Base-by-base conservation (phyloP, 208 protist genomes). In the Trichomonas tenax region DNA sequence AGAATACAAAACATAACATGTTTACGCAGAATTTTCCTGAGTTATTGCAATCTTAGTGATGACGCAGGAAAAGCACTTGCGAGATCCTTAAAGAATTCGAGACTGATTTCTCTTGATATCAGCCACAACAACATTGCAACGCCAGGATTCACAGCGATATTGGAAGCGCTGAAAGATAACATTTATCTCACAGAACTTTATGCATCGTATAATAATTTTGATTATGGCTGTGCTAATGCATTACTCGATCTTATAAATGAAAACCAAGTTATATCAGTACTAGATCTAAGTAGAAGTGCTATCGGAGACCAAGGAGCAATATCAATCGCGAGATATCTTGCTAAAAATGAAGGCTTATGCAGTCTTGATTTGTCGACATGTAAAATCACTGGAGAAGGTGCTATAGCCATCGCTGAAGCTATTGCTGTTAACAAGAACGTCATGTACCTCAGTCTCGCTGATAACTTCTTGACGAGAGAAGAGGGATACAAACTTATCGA, bases 391-490 rank as follows among this genome's bases (percentile, higher is more conserved):
- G 86, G 45, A 14, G 86, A 93, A 51, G 86, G 86, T 15, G 86
- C 86, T 10, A 21, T 93, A 17, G 44, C 40, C 17, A 51, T 93
- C 10, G 26, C 44, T 26, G 26, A 34, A 58, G 3, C 86, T 21
- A 4, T 93, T 38, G 40, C 86, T 26, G 11, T 14, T 1, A 93
- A 93, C 44, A 93, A 48, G 26, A 93, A 17, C n/a, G 31, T 93
- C 31, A 93, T 34, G 17, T 38, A 38, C 38, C 31, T 93, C 14
- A 41, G 46, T 38, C 14, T 93, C 3, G 17, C 40, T 26, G 86
- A 93, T 38, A 93, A 93, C 26, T 93, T 93, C 31, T 38, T 93
- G 11, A 93, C 40, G n/a, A 93, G 86, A 58, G 86, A 93, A 93
- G 26, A 26, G n/a, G 86, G 86, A 34, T 93, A 93, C 38, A 8